Conservation (phyloP, 2,329 filamentous ascomycete species). For the Nemania serpens region DNA sequence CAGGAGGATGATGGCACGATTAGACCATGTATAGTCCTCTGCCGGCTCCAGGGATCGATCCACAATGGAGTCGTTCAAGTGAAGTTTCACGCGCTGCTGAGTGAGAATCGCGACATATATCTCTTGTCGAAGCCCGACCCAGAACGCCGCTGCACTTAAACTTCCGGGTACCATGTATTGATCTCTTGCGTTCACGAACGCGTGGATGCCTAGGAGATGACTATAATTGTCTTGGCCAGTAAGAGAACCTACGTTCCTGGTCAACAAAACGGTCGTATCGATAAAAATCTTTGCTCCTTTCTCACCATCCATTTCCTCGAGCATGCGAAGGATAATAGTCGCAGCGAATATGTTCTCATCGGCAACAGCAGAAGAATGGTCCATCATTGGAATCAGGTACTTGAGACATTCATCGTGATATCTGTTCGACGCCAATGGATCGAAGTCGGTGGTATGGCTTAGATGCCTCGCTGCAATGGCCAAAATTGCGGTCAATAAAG, state of each 20-base stretch:
- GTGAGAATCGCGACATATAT: slow-evolving; percentile 61
- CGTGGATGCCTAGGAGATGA: slow-evolving; percentile 52
- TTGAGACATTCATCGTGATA: slow-evolving; percentile 61
- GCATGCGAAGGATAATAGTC: slow-evolving; percentile 56
- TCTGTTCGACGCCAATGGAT: slow-evolving; percentile 54
- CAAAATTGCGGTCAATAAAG: slow-evolving; percentile 61
- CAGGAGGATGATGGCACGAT: slow-evolving; percentile 64
- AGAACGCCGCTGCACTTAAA: slow-evolving; percentile 60
- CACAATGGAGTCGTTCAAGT: slow-evolving; percentile 54
- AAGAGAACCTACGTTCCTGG: slow-evolving; percentile 43
- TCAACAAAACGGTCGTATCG: slow-evolving; percentile 25
- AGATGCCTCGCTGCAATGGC: slow-evolving; percentile 61
- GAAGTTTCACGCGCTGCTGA: slow-evolving; percentile 53
- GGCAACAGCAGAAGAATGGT: slow-evolving; percentile 44
- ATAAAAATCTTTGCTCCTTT: slow-evolving; percentile 10
- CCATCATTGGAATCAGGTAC: slow-evolving; percentile 53
- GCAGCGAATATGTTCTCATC: slow-evolving; percentile 60
- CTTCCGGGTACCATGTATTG: slow-evolving; percentile 47
- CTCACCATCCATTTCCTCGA: slow-evolving; percentile 52
- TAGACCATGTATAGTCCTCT: slow-evolving; percentile 62
- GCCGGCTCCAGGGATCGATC: slow-evolving; percentile 54
- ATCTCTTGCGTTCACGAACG: slow-evolving; percentile 51
- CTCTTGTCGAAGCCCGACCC: slow-evolving; percentile 62
- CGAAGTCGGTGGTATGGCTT: slow-evolving; percentile 53
- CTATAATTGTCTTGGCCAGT: slow-evolving; percentile 53